Conservation (phyloP, 169 alveolate genomes). For the Theileria luwenshuni region DNA sequence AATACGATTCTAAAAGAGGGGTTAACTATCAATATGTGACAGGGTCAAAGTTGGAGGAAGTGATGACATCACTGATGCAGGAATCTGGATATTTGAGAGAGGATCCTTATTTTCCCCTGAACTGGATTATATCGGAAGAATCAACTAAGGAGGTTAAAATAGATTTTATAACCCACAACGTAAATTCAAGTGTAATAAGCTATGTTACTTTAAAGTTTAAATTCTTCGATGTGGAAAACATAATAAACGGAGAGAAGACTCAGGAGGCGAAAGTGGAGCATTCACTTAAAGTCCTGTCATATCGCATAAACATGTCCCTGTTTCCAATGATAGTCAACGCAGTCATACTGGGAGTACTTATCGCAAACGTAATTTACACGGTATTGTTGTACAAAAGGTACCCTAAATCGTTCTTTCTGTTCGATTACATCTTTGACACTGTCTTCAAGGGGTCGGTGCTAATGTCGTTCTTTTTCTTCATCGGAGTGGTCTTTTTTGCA, state of each 20-base stretch:
- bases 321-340: slow-evolving; percentile 6
- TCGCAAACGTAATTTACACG: slow-evolving; percentile 29
- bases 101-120: slow-evolving; percentile 73
- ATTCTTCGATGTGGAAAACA: slow-evolving; percentile 4
- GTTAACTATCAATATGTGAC: slow-evolving; percentile 67
- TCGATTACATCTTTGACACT: slow-evolving; percentile 34
- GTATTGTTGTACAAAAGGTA: slow-evolving; percentile 16
- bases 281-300: slow-evolving; percentile 30
- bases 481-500: slow-evolving; percentile 10
- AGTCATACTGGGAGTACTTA: slow-evolving; percentile 6
- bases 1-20: slow-evolving; percentile 55
- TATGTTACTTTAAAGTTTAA: slow-evolving; percentile 58
- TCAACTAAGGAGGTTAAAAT: slow-evolving; percentile 62
- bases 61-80: slow-evolving; percentile 61
- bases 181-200: slow-evolving; percentile 57
- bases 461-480: slow-evolving; percentile 21
- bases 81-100: slow-evolving; percentile 39
- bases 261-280: slow-evolving; percentile 2
- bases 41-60: slow-evolving; percentile 58
- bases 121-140: slow-evolving; percentile 66
- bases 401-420: slow-evolving; percentile 16
- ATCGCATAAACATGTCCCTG: slow-evolving; percentile 13
- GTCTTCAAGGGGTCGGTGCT: slow-evolving; percentile 21
- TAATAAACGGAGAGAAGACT: not conserved
- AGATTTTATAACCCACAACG: slow-evolving; percentile 68